Conservation (phyloP, 2,329 filamentous ascomycete species). For the Fusarium sp. region DNA sequence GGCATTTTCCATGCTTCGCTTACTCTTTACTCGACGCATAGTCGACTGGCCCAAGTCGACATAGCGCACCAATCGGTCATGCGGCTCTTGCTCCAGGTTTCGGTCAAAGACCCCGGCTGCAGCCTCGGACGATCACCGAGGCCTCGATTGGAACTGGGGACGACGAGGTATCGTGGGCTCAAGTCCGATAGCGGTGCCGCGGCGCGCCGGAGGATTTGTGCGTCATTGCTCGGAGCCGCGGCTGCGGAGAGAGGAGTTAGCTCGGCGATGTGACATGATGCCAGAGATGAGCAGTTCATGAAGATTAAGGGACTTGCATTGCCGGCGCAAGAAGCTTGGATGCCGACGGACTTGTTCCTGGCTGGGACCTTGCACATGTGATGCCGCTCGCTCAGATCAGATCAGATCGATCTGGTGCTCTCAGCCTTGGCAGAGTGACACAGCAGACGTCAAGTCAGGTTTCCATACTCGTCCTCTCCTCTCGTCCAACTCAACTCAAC, state of each 20-base stretch:
- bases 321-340: constrained; percentile 3
- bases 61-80: constrained; percentile 23
- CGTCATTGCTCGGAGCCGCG: constrained; percentile 14
- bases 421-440: not conserved
- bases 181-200: constrained; percentile 21
- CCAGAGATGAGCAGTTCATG: not conserved
- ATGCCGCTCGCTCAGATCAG: not conserved
- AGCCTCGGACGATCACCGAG: constrained; percentile 39
- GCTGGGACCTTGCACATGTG: constrained; percentile 1
- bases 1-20: not conserved
- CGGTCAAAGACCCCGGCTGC: constrained; percentile 11
- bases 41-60: not conserved
- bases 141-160: not conserved
- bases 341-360: not conserved
- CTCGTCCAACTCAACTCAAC: not conserved
- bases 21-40: not conserved
- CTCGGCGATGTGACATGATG: constrained; percentile 17
- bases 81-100: constrained; percentile 23
- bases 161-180: not conserved
- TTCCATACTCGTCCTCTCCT: not conserved
- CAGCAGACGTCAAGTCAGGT: not conserved
- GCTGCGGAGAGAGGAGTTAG: not conserved
- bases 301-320: constrained; percentile 4
- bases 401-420: not conserved
- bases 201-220: too few species aligned